Percentiles rank a stretch among this genome's conserved stretches.
Conservation (phyloP, 2,329 filamentous ascomycete genomes). For the Reticulascus tulasneorum region DNA sequence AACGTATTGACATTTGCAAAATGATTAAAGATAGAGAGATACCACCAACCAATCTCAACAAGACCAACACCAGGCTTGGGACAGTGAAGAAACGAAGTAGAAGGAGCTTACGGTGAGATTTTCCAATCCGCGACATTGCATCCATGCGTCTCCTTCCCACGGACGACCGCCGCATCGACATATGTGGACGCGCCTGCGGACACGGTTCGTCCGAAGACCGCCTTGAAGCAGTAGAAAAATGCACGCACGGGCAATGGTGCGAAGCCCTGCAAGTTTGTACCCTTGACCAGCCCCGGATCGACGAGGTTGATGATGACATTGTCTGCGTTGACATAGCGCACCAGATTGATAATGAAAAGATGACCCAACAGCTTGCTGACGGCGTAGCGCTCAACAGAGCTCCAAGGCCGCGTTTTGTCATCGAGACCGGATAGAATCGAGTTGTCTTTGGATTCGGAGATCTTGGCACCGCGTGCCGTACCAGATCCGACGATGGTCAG, state of each 20-base stretch:
- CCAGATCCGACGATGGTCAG: slow-evolving; percentile 25
- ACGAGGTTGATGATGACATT: slow-evolving; percentile 42
- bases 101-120: slow-evolving; percentile 41
- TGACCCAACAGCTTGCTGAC: slow-evolving; percentile 26
- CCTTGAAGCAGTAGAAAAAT: not conserved
- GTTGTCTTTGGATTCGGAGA: too few species aligned
- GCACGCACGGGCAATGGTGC: too few species aligned
- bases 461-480: slow-evolving; percentile 16
- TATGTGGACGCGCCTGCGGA: slow-evolving; percentile 40
- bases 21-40: too few species aligned
- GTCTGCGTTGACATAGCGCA: slow-evolving; percentile 29
- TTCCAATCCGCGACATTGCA: slow-evolving; percentile 43
- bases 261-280: slow-evolving; percentile 35
- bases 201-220: not conserved
- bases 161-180: slow-evolving; percentile 37
- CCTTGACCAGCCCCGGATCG: slow-evolving; percentile 39
- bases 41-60: too few species aligned
- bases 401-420: too few species aligned
- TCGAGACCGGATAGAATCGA: too few species aligned
- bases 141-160: slow-evolving; percentile 46
- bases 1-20: slow-evolving; percentile 1
- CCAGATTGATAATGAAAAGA: slow-evolving; percentile 30
- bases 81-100: too few species aligned
- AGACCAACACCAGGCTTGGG: too few species aligned
- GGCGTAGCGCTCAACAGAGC: slow-evolving; percentile 20